Percentiles rank a stretch among this genome's conserved stretches.
phyloP scores from a whole-genome alignment of 495 filamentous ascomycete genomes.

The Monascus purpureus region DNA sequence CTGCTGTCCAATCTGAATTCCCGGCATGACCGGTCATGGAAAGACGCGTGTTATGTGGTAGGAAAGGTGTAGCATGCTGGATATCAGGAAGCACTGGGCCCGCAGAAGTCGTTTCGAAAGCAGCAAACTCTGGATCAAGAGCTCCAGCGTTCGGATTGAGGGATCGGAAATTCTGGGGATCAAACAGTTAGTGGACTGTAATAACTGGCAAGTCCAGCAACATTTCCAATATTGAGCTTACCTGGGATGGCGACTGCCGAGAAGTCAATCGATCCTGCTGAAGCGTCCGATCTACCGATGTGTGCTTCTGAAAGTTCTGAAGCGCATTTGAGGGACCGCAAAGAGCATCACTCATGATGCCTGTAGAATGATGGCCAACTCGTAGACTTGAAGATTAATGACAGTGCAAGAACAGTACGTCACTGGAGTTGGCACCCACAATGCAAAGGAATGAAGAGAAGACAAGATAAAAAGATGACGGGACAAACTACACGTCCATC shows the following conservation, averaged over 20 bases:
- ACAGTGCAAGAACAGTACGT: too few relatives aligned
- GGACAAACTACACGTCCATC: too few relatives aligned
- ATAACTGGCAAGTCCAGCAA: background rate
- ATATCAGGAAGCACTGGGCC: slow-evolving; percentile 16
- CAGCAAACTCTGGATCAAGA: slow-evolving; percentile 55
- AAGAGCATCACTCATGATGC: slow-evolving; percentile 62
- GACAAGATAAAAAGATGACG: too few relatives aligned
- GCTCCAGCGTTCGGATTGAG: slow-evolving; percentile 37
- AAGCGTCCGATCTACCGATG: slow-evolving; percentile 58
- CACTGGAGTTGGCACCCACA: too few relatives aligned
- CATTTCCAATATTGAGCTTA: too few relatives aligned
- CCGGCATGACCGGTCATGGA: slow-evolving; percentile 6
- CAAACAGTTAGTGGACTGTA: background rate
- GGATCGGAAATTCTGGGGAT: slow-evolving; percentile 47
- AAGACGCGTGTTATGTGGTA: slow-evolving; percentile 8
- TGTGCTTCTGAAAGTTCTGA: slow-evolving; percentile 72
- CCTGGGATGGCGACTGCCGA: slow-evolving; percentile 41
- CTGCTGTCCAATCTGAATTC: slow-evolving; percentile 28
- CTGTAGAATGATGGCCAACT: too few relatives aligned
- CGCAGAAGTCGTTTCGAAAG: slow-evolving; percentile 46
- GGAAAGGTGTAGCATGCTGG: slow-evolving; percentile 18
- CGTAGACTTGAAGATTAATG: too few relatives aligned
- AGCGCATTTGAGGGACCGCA: slow-evolving; percentile 87
- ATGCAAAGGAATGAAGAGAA: too few relatives aligned
- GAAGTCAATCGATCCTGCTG: slow-evolving; percentile 67